Percentiles rank a stretch among this genome's conserved stretches.
Conservation (phyloP, 305 asterid genomes). For the Solanum aculeatissimum region DNA sequence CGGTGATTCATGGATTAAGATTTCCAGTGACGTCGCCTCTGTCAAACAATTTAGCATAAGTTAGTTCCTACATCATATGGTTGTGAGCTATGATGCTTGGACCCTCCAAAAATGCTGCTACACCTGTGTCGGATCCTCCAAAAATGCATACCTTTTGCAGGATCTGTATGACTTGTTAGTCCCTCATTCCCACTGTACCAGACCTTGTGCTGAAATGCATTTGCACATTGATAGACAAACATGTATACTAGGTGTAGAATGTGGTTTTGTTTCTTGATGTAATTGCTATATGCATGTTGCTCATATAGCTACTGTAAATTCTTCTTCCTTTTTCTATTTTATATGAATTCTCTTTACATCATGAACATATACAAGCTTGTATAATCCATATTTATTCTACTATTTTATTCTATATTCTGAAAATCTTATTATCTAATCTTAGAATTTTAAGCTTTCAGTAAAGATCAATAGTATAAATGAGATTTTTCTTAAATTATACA, state of each 20-base stretch:
- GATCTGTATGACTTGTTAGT: not conserved
- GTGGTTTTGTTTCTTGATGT: not conserved
- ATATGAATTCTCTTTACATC: not conserved
- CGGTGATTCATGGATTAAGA: constrained; percentile 42
- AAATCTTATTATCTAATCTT: not conserved
- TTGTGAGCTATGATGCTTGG: not conserved
- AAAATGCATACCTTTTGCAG: not conserved
- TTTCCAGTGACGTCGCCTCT: constrained; percentile 47
- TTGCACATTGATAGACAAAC: not conserved
- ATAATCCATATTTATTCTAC: not conserved
- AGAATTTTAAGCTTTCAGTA: not conserved
- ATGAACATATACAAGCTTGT: not conserved
- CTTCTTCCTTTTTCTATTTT: constrained; percentile 1
- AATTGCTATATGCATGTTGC: not conserved
- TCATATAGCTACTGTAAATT: not conserved
- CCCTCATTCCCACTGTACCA: not conserved
- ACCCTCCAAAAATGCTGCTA: not conserved
- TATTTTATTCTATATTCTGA: not conserved
- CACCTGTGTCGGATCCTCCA: not conserved
- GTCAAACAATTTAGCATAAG: constrained; percentile 9
- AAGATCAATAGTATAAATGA: not conserved
- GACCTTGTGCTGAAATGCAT: not conserved
- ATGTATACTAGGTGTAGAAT: not conserved
- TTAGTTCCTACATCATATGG: not conserved
- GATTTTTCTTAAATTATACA: not conserved